phyloP scores from a whole-genome alignment of 1,284 basidiomycete species.

The Amylostereum areolatum region DNA sequence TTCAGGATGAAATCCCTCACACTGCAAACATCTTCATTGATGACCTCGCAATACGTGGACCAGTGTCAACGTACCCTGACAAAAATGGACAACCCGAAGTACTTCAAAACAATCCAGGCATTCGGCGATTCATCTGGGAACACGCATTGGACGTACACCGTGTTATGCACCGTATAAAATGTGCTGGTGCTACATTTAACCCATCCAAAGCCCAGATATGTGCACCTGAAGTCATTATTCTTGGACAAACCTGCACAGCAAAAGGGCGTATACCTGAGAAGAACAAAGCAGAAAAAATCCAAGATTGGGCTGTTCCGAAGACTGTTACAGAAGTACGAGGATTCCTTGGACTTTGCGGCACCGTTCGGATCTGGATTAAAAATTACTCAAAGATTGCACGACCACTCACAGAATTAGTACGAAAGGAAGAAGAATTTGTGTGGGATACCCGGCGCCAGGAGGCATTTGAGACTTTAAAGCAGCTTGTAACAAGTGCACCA shows the following conservation, averaged over 20 bases:
- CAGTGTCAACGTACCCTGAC: constrained; percentile 7
- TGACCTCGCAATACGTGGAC: constrained; percentile 11
- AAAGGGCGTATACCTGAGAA: constrained; percentile 20
- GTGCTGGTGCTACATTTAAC: constrained; percentile 17
- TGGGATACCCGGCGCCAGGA: constrained; percentile 20
- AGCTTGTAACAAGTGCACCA: constrained; percentile 16
- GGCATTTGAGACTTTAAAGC: constrained; percentile 24
- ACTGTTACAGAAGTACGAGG: constrained; percentile 20
- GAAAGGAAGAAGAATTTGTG: constrained; percentile 17
- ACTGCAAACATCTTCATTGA: constrained; percentile 22
- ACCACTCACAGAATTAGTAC: constrained; percentile 20
- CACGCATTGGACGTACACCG: constrained; percentile 23
- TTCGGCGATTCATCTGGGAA: constrained; percentile 30
- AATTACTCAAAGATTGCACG: constrained; percentile 18
- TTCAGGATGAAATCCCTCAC: constrained; percentile 14
- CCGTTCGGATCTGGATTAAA: constrained; percentile 24
- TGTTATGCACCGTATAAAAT: constrained; percentile 20
- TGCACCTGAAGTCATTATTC: constrained; percentile 9
- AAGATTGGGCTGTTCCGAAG: constrained; percentile 18
- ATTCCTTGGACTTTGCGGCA: constrained; percentile 23
- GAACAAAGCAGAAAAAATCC: constrained; percentile 21
- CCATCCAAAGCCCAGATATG: constrained; percentile 13
- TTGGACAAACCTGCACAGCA: constrained; percentile 17
- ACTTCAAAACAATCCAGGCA: constrained; percentile 24
- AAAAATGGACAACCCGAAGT: constrained; percentile 21